Base-by-base conservation (phyloP, 305 asterid species). In the Salvia sclarea region DNA sequence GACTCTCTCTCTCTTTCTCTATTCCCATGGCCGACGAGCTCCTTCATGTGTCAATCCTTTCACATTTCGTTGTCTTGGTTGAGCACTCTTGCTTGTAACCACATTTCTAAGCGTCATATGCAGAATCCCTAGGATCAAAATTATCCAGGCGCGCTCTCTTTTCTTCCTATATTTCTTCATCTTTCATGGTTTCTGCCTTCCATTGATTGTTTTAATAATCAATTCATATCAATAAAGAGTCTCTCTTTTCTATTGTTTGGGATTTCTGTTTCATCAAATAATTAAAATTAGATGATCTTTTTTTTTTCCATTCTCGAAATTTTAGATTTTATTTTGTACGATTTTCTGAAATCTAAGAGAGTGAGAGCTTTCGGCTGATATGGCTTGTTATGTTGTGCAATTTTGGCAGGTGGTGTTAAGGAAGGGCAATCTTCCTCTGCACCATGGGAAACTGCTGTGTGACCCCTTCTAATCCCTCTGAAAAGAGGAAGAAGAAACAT, bases 361-460 rank as follows among this genome's bases (percentile, higher is more conserved):
- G 2, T 35, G 41, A 37, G 43, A 37, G 43, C 13, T 11, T 10
- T 38, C n/a, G 63, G n/a, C 70, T 65, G 58, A 72, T 43, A 35
- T 40, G 56, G 58, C 50, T 45, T 57, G 28, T 78, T 63, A 68
- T 48, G 44, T 53, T 18, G 17, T 68, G 78, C 28, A 49, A 64
- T 57, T 13, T 38, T 75, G 22, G 35, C 58, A 68, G 75, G 65
- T 33, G 66, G 65, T 55, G 38, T 33, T 53, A 30, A 69, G 76
- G 75, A 64, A 52, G 70, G 75, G 31, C 6, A 13, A 41, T 74
- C 66, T 55, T 48, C 67, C 38, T n/a, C 67, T 49, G 71, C 79
- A 72, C 74, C 61, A 91, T 91, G 97, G 97, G 97, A 28, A 91
- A 91, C 82, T 91, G 97, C 81, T 91, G 95, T 41, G 91, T 66